Evolutionary conservation across 805 yeast genomes (phyloP).

Genomic region (Saccharomycopsis vini): DNA sequence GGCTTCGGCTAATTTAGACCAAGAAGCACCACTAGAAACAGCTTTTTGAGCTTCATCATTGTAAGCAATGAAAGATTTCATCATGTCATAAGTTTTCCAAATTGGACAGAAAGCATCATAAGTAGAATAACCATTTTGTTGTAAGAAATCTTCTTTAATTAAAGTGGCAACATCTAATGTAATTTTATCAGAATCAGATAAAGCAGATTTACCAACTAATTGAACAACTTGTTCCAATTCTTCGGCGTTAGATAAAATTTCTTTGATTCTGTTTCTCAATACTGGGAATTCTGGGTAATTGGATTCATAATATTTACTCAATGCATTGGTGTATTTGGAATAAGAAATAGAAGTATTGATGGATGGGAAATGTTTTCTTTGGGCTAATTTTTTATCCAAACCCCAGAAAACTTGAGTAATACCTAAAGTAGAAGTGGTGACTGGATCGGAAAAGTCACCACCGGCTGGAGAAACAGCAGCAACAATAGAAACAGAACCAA

Average conservation of each 20-base stretch:
- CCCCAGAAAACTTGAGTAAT: constrained; percentile 99
- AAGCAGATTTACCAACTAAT: constrained; percentile 96
- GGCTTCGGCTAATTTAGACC: constrained; percentile 87
- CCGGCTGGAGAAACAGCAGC: constrained; percentile 99
- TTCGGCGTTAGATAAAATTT: constrained; percentile 93
- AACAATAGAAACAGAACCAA: constrained; percentile 97
- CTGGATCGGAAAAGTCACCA: constrained; percentile 99
- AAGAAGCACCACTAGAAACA: constrained; percentile 82
- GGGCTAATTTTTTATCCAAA: constrained; percentile 96
- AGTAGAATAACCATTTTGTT: constrained; percentile 97
- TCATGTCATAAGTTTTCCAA: constrained; percentile 98
- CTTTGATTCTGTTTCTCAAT: constrained; percentile 86
- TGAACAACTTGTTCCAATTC: constrained; percentile 99
- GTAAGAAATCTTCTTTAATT: constrained; percentile 96
- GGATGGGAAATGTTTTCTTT: constrained; percentile 99
- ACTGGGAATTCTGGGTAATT: constrained; percentile 87
- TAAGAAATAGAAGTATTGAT: constrained; percentile 93
- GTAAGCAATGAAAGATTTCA: constrained; percentile 87
- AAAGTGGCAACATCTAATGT: constrained; percentile 86
- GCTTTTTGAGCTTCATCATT: constrained; percentile 98
- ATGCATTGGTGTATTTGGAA: constrained; percentile 87
- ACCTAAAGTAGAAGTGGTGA: constrained; percentile 96
- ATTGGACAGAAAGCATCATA: constrained; percentile 99
- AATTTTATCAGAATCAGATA: constrained; percentile 94
- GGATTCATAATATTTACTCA: constrained; percentile 75